These are phyloP conservation scores for Colletotrichum orbiculare DNA, from an alignment of 2,329 filamentous ascomycete species.

Conservation along the genomic window DNA sequence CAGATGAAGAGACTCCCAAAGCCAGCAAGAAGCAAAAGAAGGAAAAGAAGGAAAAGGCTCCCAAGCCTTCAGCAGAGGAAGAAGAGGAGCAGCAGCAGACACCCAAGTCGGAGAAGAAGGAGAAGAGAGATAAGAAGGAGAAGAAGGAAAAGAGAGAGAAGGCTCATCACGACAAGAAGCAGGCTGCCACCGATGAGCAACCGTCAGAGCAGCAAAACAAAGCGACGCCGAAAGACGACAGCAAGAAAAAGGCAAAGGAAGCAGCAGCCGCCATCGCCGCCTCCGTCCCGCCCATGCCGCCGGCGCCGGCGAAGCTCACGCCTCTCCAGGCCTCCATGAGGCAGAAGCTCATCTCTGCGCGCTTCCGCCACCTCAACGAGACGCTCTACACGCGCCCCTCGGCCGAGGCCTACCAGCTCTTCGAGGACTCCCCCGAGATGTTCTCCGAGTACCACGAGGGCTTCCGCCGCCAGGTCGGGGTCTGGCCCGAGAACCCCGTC, in stretches of 20 bases:
- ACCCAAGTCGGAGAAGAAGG: slow-evolving; percentile 44
- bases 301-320: slow-evolving; percentile 74
- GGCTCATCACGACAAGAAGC: slow-evolving; percentile 37
- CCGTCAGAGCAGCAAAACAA: slow-evolving; percentile 30
- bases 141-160: slow-evolving; percentile 45
- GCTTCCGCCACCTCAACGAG: slow-evolving; percentile 97
- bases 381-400: slow-evolving; percentile 95
- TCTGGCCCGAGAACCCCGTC: slow-evolving; percentile 97
- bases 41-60: slow-evolving; percentile 44
- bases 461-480: slow-evolving; percentile 93
- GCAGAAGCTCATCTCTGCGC: slow-evolving; percentile 91
- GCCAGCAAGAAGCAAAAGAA: slow-evolving; percentile 52
- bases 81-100: slow-evolving; percentile 41
- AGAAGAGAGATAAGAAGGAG: slow-evolving; percentile 51
- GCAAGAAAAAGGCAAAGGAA: slow-evolving; percentile 36
- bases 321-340: slow-evolving; percentile 95
- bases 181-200: slow-evolving; percentile 33
- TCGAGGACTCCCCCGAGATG: slow-evolving; percentile 87
- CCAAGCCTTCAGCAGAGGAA: slow-evolving; percentile 36
- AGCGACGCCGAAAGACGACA: slow-evolving; percentile 25
- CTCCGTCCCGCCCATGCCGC: slow-evolving; percentile 49
- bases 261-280: slow-evolving; percentile 40
- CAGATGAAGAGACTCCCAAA: slow-evolving; percentile 40
- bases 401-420: slow-evolving; percentile 82
- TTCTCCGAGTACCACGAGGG: slow-evolving; percentile 97